These are phyloP conservation scores for Oidium heveae DNA, from an alignment of 2,329 filamentous ascomycete genomes.

Conservation along the genomic window DNA sequence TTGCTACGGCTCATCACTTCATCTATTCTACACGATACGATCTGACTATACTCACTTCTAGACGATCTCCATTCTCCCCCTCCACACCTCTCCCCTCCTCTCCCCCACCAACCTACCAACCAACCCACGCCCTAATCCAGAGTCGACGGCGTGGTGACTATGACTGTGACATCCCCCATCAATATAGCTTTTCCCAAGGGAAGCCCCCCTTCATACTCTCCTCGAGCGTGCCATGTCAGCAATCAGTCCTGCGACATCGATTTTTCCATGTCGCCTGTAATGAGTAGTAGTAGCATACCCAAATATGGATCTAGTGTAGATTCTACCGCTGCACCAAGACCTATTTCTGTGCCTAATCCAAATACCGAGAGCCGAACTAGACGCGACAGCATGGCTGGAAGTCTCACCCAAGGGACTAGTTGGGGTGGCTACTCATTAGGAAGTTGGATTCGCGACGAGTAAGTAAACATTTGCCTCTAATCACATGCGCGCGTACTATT, in stretches of 20 bases:
- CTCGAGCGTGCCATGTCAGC: slow-evolving; percentile 12
- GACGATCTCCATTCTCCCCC: neutral
- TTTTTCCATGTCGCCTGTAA: slow-evolving; percentile 24
- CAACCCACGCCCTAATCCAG: neutral
- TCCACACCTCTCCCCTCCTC: neutral
- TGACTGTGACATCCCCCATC: slow-evolving; percentile 14
- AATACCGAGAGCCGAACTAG: slow-evolving; percentile 30
- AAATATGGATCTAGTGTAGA: slow-evolving; percentile 22
- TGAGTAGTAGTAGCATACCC: slow-evolving; percentile 28
- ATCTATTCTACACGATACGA: too few species aligned
- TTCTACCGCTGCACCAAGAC: slow-evolving; percentile 37
- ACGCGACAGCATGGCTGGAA: slow-evolving; percentile 36
- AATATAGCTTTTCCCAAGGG: slow-evolving; percentile 13
- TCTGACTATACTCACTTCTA: too few species aligned
- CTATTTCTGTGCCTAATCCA: slow-evolving; percentile 36
- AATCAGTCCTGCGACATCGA: slow-evolving; percentile 11
- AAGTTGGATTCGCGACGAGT: slow-evolving; percentile 96
- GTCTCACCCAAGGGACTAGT: slow-evolving; percentile 63
- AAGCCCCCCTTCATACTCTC: slow-evolving; percentile 16
- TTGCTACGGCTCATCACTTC: too few species aligned
- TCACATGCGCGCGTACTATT: too few species aligned
- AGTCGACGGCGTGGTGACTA: slow-evolving; percentile 2
- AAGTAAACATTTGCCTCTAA: slow-evolving; percentile 21
- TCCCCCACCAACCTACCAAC: neutral
- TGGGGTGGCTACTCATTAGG: slow-evolving; percentile 93